Conservation (phyloP, 2,329 filamentous ascomycete species). For the Sporothrix brasiliensis region DNA sequence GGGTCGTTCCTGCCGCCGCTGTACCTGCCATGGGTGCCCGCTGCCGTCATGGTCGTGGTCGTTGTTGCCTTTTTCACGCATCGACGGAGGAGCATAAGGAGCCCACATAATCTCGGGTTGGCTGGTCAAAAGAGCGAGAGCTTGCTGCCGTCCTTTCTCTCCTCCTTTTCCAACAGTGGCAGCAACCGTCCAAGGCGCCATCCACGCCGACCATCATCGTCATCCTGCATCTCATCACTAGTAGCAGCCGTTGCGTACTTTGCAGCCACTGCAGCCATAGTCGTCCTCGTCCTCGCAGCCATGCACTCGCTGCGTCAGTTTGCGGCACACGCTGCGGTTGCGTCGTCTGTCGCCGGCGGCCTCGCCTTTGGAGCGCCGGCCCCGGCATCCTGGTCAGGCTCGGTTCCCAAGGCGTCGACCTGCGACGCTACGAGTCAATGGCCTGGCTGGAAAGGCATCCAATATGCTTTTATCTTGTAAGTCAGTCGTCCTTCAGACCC, state of each 20-base stretch:
- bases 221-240: background rate
- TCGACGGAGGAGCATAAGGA: background rate
- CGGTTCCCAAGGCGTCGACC: no score
- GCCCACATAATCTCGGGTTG: background rate
- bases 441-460: constrained; percentile 31
- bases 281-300: background rate
- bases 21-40: constrained; percentile 18
- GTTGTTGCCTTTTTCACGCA: constrained; percentile 1
- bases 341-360: background rate
- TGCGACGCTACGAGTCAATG: constrained; percentile 31
- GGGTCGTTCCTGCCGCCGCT: background rate
- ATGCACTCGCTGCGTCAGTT: constrained; percentile 19
- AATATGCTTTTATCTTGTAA: constrained; percentile 32
- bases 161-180: background rate
- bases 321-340: background rate
- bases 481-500: background rate
- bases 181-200: background rate
- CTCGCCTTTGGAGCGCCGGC: background rate
- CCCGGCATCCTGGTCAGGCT: background rate
- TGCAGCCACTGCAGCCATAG: background rate
- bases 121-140: background rate
- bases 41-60: constrained; percentile 1
- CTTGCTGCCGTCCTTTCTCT: background rate
- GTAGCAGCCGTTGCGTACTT: background rate
- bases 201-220: background rate